phyloP scores from a whole-genome alignment of 345 rosid species.

The Lepidium didymum region DNA sequence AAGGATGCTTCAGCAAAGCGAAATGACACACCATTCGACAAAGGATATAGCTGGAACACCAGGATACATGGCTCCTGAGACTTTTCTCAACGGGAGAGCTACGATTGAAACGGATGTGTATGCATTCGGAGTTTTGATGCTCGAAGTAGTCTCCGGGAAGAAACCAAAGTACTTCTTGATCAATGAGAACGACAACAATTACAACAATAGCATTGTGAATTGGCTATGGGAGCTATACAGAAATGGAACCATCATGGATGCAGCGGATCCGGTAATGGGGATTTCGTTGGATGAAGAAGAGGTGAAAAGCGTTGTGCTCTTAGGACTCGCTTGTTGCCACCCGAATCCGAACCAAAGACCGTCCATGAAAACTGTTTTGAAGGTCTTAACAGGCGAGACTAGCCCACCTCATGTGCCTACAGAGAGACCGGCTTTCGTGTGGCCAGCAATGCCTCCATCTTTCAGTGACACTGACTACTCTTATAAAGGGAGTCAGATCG shows the following conservation, averaged over 20 bases:
- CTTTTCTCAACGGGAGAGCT: conserved; percentile 50
- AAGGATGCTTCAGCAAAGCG: conserved; percentile 45
- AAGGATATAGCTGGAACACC: conserved; percentile 67
- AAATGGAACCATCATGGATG: conserved; percentile 36
- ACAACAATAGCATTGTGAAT: conserved; percentile 49
- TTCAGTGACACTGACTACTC: conserved; percentile 39
- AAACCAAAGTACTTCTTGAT: conserved; percentile 35
- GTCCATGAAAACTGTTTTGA: conserved; percentile 47
- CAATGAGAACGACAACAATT: conserved; percentile 22
- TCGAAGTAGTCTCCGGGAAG: conserved; percentile 58
- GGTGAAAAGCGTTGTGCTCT: conserved; percentile 40
- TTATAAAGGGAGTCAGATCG: conserved; percentile 22
- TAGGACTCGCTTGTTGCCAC: conserved; percentile 78
- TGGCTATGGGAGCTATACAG: conserved; percentile 63
- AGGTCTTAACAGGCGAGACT: conserved; percentile 59
- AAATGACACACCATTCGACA: conserved; percentile 66
- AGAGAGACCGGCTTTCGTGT: conserved; percentile 63
- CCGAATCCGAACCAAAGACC: conserved; percentile 72
- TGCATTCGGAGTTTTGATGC: conserved; percentile 56
- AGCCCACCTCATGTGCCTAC: conserved; percentile 41
- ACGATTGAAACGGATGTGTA: conserved; percentile 63
- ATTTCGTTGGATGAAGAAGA: conserved; percentile 31
- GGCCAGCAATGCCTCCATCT: conserved; percentile 67
- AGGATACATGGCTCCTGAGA: conserved; percentile 86
- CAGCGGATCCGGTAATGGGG: conserved; percentile 48